phyloP scores from a whole-genome alignment of 2,329 filamentous ascomycete species.

The Lasiodiplodia sp. region DNA sequence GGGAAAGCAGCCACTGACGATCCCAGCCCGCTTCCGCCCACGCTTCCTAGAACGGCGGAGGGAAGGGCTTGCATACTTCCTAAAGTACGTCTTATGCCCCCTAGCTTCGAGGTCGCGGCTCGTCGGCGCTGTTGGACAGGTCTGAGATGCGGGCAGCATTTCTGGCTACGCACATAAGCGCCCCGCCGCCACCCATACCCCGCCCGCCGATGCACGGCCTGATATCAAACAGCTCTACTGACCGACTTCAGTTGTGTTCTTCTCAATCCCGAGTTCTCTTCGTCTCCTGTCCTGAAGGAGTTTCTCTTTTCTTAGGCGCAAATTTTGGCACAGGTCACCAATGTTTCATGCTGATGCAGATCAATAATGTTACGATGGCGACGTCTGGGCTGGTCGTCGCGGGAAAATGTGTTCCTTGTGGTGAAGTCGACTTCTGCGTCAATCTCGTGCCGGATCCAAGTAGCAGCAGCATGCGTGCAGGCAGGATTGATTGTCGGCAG shows the following conservation, averaged over 20 bases:
- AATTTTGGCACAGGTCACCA: background rate
- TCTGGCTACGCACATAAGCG: slow-evolving; percentile 9
- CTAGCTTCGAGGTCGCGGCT: background rate
- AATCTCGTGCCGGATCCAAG: background rate
- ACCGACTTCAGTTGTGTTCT: slow-evolving; percentile 75
- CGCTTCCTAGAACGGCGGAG: slow-evolving; percentile 86
- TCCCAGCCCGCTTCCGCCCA: slow-evolving; percentile 71
- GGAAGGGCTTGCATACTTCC: slow-evolving; percentile 85
- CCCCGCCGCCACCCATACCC: slow-evolving; percentile 20
- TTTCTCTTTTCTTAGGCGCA: slow-evolving; percentile 72
- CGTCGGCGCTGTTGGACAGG: background rate
- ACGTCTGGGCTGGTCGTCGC: background rate
- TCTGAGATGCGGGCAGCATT: background rate
- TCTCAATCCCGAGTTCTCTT: slow-evolving; percentile 91
- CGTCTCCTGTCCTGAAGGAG: slow-evolving; percentile 88
- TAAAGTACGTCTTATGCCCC: slow-evolving; percentile 71
- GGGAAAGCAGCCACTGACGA: slow-evolving; percentile 12
- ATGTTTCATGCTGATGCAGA: slow-evolving; percentile 25
- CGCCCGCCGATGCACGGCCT: slow-evolving; percentile 22
- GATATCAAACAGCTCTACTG: slow-evolving; percentile 35
- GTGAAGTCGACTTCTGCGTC: background rate
- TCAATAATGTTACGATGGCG: background rate
- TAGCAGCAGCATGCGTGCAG: background rate
- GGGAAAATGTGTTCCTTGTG: slow-evolving; percentile 4
- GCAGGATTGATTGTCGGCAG: background rate